A percentile compares a stretch with the other conserved stretches of the same genome.
Conservation (phyloP, 768 basidiomycete genomes). For the Suillus hirtellus region DNA sequence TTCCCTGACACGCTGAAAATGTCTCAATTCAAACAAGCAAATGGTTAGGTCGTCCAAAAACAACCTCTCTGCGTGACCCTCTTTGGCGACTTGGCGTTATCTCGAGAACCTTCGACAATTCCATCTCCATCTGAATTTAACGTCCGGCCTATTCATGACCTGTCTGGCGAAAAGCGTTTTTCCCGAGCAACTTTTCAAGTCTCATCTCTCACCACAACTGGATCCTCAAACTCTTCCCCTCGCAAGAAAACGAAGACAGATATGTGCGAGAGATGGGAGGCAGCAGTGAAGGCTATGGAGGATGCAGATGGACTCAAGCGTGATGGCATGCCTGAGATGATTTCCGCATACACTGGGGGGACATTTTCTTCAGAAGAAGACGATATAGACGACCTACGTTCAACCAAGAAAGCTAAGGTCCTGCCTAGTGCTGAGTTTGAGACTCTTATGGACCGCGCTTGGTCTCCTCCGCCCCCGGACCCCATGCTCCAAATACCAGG, state of each 20-base stretch:
- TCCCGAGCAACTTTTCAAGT: slow-evolving; percentile 36
- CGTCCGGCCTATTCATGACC: slow-evolving; percentile 39
- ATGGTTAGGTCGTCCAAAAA: slow-evolving; percentile 25
- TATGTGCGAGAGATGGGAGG: slow-evolving; percentile 45
- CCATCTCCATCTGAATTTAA: slow-evolving; percentile 39
- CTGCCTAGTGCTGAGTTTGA: slow-evolving; percentile 7
- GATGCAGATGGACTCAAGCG: slow-evolving; percentile 42
- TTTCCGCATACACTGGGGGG: slow-evolving; percentile 27
- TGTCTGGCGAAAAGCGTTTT: slow-evolving; percentile 44
- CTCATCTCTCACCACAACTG: slow-evolving; percentile 11
- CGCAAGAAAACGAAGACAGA: slow-evolving; percentile 38
- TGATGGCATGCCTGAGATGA: slow-evolving; percentile 49
- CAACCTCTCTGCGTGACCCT: slow-evolving; percentile 30
- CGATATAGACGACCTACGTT: background rate
- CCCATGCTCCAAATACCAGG: slow-evolving; percentile 60
- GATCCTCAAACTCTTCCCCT: slow-evolving; percentile 35
- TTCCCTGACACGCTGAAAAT: slow-evolving; percentile 13
- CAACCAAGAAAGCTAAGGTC: slow-evolving; percentile 28
- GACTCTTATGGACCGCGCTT: slow-evolving; percentile 20
- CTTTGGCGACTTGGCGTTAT: slow-evolving; percentile 32
- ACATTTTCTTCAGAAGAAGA: slow-evolving; percentile 17
- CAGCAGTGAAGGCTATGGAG: slow-evolving; percentile 49
- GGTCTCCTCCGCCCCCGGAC: slow-evolving; percentile 49
- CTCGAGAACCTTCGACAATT: slow-evolving; percentile 28
- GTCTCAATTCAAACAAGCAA: slow-evolving; percentile 6